Conservation (phyloP, 495 filamentous ascomycete genomes). For the Poronia punctata region DNA sequence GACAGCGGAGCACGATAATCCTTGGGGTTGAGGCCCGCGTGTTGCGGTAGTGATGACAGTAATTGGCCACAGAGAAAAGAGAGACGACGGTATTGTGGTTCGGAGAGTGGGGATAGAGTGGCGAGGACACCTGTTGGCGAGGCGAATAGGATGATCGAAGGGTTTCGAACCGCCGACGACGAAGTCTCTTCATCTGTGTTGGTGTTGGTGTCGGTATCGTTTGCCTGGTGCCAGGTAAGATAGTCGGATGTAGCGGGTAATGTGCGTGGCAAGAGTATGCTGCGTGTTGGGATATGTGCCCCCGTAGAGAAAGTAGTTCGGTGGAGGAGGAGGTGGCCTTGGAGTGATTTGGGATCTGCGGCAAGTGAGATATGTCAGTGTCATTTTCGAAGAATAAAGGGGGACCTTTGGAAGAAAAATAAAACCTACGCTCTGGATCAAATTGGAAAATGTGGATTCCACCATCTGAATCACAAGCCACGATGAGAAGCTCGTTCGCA, state of each 20-base stretch:
- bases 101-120: conserved; percentile 68
- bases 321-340: conserved; percentile 79
- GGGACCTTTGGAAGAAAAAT: too few species aligned
- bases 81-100: conserved; percentile 76
- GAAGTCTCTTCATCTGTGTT: conserved; percentile 18
- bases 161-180: conserved; percentile 10
- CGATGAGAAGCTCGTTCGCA: conserved; percentile 71
- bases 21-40: conserved; percentile 74
- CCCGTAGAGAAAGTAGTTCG: conserved; percentile 76
- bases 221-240: conserved; percentile 34
- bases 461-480: conserved; percentile 77
- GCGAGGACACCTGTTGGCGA: conserved; percentile 67
- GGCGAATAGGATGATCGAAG: conserved; percentile 63
- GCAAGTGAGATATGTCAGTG: conserved; percentile 16
- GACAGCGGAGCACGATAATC: conserved; percentile 52
- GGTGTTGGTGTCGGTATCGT: conserved; percentile 15
- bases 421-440: conserved; percentile 69
- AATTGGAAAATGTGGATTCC: conserved; percentile 86
- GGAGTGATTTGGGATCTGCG: conserved; percentile 84
- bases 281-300: conserved; percentile 64
- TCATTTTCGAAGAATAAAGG: background rate
- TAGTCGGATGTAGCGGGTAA: conserved; percentile 32
- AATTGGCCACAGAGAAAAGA: conserved; percentile 77
- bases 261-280: conserved; percentile 68
- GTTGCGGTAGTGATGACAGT: conserved; percentile 63